Conservation (phyloP, 2,329 filamentous ascomycete genomes). For the Scleromitrula shiraiana region DNA sequence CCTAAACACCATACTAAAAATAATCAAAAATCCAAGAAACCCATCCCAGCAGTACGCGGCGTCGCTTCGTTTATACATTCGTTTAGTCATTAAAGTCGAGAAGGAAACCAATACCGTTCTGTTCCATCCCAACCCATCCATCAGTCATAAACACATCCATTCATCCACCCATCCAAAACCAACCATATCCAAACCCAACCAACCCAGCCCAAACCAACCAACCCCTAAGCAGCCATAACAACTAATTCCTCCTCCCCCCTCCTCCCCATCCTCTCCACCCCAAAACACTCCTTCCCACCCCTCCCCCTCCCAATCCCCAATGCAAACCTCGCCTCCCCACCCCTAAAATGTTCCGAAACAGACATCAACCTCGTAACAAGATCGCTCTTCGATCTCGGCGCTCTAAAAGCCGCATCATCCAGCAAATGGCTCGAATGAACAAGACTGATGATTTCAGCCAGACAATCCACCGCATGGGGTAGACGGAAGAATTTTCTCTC, state of each 20-base stretch:
- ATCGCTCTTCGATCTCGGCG: slow-evolving; percentile 57
- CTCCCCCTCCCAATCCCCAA: slow-evolving; percentile 25
- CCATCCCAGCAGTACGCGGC: no score
- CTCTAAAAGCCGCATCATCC: slow-evolving; percentile 64
- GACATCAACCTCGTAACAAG: slow-evolving; percentile 56
- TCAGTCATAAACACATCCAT: no score
- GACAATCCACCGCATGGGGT: slow-evolving; percentile 63
- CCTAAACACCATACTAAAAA: no score
- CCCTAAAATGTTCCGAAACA: slow-evolving; percentile 7
- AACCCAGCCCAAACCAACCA: no score
- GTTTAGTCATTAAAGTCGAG: no score
- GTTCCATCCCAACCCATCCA: no score
- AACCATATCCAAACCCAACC: no score
- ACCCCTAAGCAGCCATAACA: no score
- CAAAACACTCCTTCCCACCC: slow-evolving; percentile 23
- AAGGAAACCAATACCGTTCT: no score
- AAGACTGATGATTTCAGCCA: slow-evolving; percentile 73
- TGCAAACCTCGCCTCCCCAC: slow-evolving; percentile 17
- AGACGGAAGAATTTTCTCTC: slow-evolving; percentile 53
- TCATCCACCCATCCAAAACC: no score
- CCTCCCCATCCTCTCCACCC: slow-evolving; percentile 26
- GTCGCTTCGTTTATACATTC: no score
- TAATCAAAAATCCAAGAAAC: no score
- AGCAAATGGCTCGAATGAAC: slow-evolving; percentile 65
- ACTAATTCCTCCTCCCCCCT: slow-evolving; percentile 7